Conservation (phyloP, 306 rosid species). For the Dicorynia guianensis region DNA sequence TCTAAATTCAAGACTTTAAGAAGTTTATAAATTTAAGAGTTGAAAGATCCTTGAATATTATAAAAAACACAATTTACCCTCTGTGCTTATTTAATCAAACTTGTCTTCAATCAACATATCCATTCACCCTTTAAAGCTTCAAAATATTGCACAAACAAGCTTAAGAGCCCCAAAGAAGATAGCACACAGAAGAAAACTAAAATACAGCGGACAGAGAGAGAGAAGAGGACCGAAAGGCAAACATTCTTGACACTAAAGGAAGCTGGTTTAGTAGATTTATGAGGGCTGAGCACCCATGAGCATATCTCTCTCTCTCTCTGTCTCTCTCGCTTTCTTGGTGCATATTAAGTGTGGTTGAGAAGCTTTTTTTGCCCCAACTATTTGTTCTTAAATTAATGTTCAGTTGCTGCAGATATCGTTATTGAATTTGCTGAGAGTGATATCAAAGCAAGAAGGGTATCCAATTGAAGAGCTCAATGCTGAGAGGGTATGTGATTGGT, state of each 20-base stretch:
- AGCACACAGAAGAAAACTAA: slow-evolving; percentile 26
- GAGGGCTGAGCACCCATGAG: slow-evolving; percentile 82
- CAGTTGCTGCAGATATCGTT: slow-evolving; percentile 70
- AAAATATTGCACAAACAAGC: slow-evolving; percentile 12
- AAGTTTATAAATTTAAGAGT: no score
- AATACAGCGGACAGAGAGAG: slow-evolving; percentile 50
- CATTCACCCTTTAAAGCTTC: slow-evolving; percentile 39
- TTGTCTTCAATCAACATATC: slow-evolving; percentile 44
- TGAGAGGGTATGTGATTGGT: slow-evolving; percentile 75
- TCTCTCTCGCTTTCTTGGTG: no score
- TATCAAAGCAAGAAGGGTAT: slow-evolving; percentile 92
- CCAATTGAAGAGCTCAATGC: slow-evolving; percentile 86
- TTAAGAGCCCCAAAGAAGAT: slow-evolving; percentile 25
- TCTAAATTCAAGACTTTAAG: no score
- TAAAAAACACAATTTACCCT: no score
- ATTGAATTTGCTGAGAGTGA: slow-evolving; percentile 75
- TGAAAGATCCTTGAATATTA: no score
- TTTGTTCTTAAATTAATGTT: neutral
- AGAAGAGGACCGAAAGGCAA: slow-evolving; percentile 47
- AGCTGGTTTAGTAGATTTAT: slow-evolving; percentile 90
- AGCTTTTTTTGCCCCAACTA: neutral
- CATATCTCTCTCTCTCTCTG: slow-evolving; percentile 44
- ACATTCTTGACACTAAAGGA: slow-evolving; percentile 78
- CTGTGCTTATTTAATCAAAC: no score
- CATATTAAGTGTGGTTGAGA: neutral